These are phyloP conservation scores for Backusella psychrophila DNA, from an alignment of 192 early-diverging fungal species.

Conservation along the genomic window DNA sequence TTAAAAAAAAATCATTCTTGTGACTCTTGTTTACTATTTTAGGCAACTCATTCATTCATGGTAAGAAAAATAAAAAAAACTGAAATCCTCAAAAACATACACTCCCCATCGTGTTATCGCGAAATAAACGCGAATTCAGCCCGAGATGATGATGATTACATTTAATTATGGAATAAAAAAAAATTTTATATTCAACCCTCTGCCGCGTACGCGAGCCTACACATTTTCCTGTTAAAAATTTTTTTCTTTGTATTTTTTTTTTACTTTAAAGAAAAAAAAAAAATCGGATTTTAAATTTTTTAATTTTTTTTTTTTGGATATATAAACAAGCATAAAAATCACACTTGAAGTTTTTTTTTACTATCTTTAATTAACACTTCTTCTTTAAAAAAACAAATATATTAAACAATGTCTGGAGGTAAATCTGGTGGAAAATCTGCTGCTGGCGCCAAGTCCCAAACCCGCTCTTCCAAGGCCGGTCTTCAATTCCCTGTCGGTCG, in stretches of 20 bases:
- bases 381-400: not conserved
- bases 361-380: not conserved
- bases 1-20: too few species aligned
- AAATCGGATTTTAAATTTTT: too few species aligned
- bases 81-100: too few species aligned
- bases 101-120: slow-evolving; percentile 7
- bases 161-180: slow-evolving; percentile 7
- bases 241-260: too few species aligned
- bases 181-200: not conserved
- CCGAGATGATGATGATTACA: not conserved
- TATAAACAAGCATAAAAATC: not conserved
- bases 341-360: not conserved
- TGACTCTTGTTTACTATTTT: too few species aligned
- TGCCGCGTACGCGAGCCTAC: not conserved
- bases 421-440: slow-evolving; percentile 76
- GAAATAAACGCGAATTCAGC: slow-evolving; percentile 23
- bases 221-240: not conserved
- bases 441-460: slow-evolving; percentile 59
- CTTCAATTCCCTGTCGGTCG: slow-evolving; percentile 88
- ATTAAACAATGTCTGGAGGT: slow-evolving; percentile 61
- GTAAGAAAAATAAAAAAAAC: too few species aligned
- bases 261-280: too few species aligned
- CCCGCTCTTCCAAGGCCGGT: slow-evolving; percentile 80
- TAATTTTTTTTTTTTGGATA: not conserved
- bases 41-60: too few species aligned